Percentiles rank a stretch among this genome's conserved stretches.
Conservation (phyloP, 1,139 yeast species). For the Spathaspora sp. region DNA sequence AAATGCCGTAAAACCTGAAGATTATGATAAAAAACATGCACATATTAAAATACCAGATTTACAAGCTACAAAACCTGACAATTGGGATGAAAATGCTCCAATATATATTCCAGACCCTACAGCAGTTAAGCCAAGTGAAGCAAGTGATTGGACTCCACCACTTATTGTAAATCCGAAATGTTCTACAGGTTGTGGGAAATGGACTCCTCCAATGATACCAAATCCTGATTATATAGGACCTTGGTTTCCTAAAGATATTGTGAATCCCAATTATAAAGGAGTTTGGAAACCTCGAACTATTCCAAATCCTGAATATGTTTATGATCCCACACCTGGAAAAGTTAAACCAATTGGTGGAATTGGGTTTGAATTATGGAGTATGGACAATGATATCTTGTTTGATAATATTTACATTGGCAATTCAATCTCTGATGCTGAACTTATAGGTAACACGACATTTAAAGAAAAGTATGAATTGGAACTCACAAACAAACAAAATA, state of each 20-base stretch:
- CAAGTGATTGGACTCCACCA: constrained; percentile 79
- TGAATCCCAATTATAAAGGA: constrained; percentile 78
- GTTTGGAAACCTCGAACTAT: constrained; percentile 70
- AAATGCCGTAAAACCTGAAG: constrained; percentile 63
- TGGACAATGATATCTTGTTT: constrained; percentile 71
- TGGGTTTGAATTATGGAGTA: constrained; percentile 91
- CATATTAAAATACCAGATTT: constrained; percentile 65
- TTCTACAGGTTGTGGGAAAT: constrained; percentile 59
- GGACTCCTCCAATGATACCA: constrained; percentile 56
- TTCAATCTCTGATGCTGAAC: constrained; percentile 77
- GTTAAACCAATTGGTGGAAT: constrained; percentile 73
- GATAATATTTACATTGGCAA: constrained; percentile 87
- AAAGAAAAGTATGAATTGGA: constrained; percentile 62
- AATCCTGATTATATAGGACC: constrained; percentile 76
- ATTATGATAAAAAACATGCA: constrained; percentile 70
- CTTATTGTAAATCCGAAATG: constrained; percentile 73
- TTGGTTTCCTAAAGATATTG: constrained; percentile 68
- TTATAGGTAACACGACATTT: constrained; percentile 75
- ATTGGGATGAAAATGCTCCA: constrained; percentile 72
- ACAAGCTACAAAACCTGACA: constrained; percentile 62
- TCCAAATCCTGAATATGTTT: constrained; percentile 68
- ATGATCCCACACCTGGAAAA: constrained; percentile 58
- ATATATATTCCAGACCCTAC: constrained; percentile 61
- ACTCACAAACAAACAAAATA: constrained; percentile 31
- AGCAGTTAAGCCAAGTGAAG: constrained; percentile 69